phyloP scores from a whole-genome alignment of 2,329 filamentous ascomycete species.

The Ophiocordyceps polyrhachis-furcata region DNA sequence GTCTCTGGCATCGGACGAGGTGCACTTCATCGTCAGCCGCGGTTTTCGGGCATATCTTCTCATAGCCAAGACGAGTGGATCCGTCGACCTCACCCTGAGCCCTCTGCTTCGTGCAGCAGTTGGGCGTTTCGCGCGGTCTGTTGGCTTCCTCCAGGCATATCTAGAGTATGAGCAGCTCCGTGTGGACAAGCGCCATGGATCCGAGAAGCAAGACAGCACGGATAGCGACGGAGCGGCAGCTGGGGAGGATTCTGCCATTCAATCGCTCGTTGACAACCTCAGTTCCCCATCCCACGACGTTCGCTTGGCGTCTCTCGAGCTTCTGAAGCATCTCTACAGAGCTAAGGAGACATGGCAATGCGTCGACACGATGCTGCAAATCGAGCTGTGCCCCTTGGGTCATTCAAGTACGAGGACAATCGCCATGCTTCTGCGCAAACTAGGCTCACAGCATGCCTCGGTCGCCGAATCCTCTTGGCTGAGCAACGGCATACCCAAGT shows the following conservation, averaged over 20 bases:
- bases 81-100: conserved; percentile 41
- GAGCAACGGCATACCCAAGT: conserved; percentile 54
- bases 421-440: conserved; percentile 69
- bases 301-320: conserved; percentile 51
- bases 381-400: conserved; percentile 63
- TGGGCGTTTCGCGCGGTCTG: conserved; percentile 43
- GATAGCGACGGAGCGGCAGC: conserved; percentile 23
- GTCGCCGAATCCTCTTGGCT: conserved; percentile 44
- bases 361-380: conserved; percentile 45
- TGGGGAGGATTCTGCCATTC: conserved; percentile 42
- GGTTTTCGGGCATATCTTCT: conserved; percentile 57
- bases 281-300: conserved; percentile 57
- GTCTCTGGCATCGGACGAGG: conserved; percentile 39
- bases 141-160: conserved; percentile 46
- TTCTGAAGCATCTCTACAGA: conserved; percentile 42
- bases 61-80: conserved; percentile 39
- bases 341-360: conserved; percentile 8
- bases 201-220: conserved; percentile 10
- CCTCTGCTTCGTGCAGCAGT: conserved; percentile 47
- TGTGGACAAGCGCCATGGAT: conserved; percentile 3
- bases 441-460: conserved; percentile 45
- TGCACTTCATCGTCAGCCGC: conserved; percentile 55
- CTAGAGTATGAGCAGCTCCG: conserved; percentile 31
- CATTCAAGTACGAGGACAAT: conserved; percentile 60
- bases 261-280: conserved; percentile 53